phyloP scores from a whole-genome alignment of 371 early-diverging fungal genomes.

The Coemansia sp. region DNA sequence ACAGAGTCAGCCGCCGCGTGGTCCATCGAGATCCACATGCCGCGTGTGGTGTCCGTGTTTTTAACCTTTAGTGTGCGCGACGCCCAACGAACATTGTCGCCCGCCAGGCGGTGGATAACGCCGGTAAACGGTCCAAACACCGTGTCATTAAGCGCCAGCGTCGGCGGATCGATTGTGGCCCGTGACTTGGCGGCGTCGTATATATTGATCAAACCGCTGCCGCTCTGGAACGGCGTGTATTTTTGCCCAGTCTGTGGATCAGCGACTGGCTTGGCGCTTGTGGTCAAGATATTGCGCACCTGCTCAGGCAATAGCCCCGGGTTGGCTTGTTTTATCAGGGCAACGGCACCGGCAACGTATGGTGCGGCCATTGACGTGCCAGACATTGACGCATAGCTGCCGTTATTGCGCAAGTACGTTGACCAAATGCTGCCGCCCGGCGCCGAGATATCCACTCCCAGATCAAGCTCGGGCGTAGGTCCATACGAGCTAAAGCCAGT shows the following conservation, averaged over 20 bases:
- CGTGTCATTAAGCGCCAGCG: conserved; percentile 64
- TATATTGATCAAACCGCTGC: conserved; percentile 73
- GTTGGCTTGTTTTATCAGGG: conserved; percentile 56
- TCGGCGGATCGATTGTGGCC: conserved; percentile 59
- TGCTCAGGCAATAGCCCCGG: conserved; percentile 3
- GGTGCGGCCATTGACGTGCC: conserved; percentile 77
- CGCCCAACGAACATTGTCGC: conserved; percentile 14
- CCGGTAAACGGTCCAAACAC: neutral
- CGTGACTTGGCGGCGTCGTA: conserved; percentile 57
- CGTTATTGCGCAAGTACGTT: conserved; percentile 55
- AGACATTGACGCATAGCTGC: conserved; percentile 57
- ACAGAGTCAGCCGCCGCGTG: conserved; percentile 11
- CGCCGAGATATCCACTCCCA: conserved; percentile 65
- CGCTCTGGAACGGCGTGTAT: conserved; percentile 51
- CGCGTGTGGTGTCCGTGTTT: conserved; percentile 53
- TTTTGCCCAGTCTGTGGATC: conserved; percentile 9
- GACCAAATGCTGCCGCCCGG: conserved; percentile 74
- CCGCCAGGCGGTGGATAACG: neutral
- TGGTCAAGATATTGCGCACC: conserved; percentile 30
- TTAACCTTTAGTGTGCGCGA: conserved; percentile 56
- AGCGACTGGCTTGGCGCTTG: conserved; percentile 9
- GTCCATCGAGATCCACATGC: conserved; percentile 2
- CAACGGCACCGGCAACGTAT: conserved; percentile 65
- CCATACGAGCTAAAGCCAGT: conserved; percentile 65
- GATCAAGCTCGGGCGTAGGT: conserved; percentile 62